Conservation (phyloP, 2,329 filamentous ascomycete species). For the Sphaerostilbella broomeana region DNA sequence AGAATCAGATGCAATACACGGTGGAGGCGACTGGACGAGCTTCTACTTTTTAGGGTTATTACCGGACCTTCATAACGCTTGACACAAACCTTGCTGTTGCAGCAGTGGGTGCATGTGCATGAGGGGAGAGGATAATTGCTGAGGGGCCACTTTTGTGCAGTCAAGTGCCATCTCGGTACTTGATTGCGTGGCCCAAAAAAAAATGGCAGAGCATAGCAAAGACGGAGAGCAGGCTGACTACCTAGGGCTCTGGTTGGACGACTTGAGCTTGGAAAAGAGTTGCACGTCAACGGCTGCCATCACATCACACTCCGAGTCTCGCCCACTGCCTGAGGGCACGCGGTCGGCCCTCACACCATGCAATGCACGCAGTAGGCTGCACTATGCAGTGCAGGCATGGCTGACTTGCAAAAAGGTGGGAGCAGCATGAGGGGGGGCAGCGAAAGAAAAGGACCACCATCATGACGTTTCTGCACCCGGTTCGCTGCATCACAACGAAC, state of each 20-base stretch:
- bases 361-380: conserved; percentile 8
- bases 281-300: neutral
- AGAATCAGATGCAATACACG: too few relatives aligned
- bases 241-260: conserved; percentile 9
- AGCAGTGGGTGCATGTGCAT: conserved; percentile 3
- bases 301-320: neutral
- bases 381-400: neutral
- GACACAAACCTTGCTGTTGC: neutral
- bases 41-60: conserved; percentile 4
- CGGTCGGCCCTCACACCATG: too few relatives aligned
- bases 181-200: conserved; percentile 6
- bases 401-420: too few relatives aligned
- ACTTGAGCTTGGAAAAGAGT: conserved; percentile 1
- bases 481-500: conserved; percentile 5
- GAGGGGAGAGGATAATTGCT: neutral
- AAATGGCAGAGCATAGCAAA: too few relatives aligned
- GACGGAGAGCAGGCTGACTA: too few relatives aligned
- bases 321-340: neutral
- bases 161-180: conserved; percentile 17
- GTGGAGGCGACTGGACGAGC: too few relatives aligned
- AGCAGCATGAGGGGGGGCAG: neutral
- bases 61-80: conserved; percentile 1
- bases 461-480: conserved; percentile 2
- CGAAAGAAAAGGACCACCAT: neutral
- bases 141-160: conserved; percentile 11